Percentiles rank a stretch among this genome's conserved stretches.
These are phyloP conservation scores for Boletus fagicola DNA, from an alignment of 768 basidiomycete species.

Conservation along the genomic window DNA sequence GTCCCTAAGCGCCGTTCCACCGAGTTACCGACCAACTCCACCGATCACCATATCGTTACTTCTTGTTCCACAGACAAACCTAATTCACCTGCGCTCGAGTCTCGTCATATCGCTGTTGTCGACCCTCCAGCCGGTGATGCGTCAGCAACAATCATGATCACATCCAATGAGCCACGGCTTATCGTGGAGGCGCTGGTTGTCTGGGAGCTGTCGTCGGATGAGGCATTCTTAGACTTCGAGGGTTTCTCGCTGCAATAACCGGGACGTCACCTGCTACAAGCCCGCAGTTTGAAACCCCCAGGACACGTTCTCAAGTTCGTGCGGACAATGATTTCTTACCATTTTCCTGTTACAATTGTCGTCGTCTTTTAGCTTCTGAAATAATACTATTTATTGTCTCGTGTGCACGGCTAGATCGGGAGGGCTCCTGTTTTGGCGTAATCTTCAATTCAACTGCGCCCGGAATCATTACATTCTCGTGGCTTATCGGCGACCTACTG, in stretches of 20 bases:
- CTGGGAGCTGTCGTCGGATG: slow-evolving; percentile 71
- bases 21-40: neutral
- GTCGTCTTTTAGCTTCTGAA: neutral
- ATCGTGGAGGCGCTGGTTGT: slow-evolving; percentile 83
- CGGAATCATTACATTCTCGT: neutral
- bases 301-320: neutral
- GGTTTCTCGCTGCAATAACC: slow-evolving; percentile 43
- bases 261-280: neutral
- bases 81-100: slow-evolving; percentile 29
- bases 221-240: slow-evolving; percentile 74
- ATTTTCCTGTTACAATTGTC: neutral
- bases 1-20: slow-evolving; percentile 6
- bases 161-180: slow-evolving; percentile 44
- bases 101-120: slow-evolving; percentile 34
- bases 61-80: slow-evolving; percentile 3
- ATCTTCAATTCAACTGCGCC: neutral
- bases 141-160: neutral
- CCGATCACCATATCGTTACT: slow-evolving; percentile 1
- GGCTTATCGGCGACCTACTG: no score
- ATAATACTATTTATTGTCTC: neutral
- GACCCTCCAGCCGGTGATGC: slow-evolving; percentile 12
- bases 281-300: neutral
- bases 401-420: neutral
- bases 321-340: neutral
- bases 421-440: neutral